Percentiles rank a stretch among this genome's conserved stretches.
Evolutionary conservation across 148 eudicot genomes (phyloP).

Genomic region (Beta vulgaris): DNA sequence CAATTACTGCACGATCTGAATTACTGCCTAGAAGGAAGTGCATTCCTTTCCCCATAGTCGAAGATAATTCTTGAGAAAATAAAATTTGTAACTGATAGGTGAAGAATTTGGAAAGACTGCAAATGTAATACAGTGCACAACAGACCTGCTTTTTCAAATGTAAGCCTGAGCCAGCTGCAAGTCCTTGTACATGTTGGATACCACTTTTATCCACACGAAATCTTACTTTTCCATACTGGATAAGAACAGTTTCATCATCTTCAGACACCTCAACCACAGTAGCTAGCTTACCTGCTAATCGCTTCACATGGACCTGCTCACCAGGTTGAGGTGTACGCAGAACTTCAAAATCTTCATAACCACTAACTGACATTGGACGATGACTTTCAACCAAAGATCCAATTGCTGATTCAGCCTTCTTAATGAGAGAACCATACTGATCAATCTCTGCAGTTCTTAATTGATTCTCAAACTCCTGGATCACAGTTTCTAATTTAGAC

Average conservation of each 20-base stretch:
- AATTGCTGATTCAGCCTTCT: constrained; percentile 67
- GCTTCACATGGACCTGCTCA: constrained; percentile 68
- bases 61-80: neutral
- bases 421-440: constrained; percentile 50
- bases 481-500: constrained; percentile 48
- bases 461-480: constrained; percentile 61
- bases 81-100: neutral
- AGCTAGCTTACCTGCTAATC: constrained; percentile 72
- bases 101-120: neutral
- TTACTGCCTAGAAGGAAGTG: neutral
- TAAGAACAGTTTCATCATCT: constrained; percentile 63
- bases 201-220: constrained; percentile 58
- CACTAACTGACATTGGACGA: constrained; percentile 31
- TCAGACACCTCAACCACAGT: constrained; percentile 70
- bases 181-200: constrained; percentile 34
- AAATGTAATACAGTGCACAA: neutral
- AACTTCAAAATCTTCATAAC: constrained; percentile 34
- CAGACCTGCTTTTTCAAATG: constrained; percentile 53
- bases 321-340: constrained; percentile 54
- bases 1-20: neutral
- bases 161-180: constrained; percentile 32
- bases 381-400: constrained; percentile 60
- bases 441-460: constrained; percentile 39
- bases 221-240: constrained; percentile 78
- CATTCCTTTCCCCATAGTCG: neutral